Percentiles rank a stretch among this genome's conserved stretches.
Evolutionary conservation across 257 asterid species (phyloP).

Genomic region (Scutellaria minor): DNA sequence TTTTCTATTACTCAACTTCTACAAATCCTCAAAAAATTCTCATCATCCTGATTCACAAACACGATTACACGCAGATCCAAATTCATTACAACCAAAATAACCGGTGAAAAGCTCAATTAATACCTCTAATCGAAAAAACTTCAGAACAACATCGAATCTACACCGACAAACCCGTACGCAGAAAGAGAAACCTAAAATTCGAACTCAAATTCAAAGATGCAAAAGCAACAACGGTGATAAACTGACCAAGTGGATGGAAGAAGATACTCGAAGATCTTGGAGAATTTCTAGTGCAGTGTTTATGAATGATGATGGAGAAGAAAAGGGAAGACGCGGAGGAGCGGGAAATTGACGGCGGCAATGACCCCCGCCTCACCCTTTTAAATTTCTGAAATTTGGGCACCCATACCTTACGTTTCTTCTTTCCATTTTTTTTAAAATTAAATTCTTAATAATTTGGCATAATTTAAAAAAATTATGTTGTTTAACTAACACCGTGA

Average conservation of each 20-base stretch:
- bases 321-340: slow-evolving; percentile 6
- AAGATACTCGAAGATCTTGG: slow-evolving; percentile 1
- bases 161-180: not conserved
- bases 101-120: not conserved
- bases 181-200: not conserved
- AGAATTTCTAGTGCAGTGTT: not conserved
- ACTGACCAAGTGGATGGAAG: slow-evolving; percentile 28
- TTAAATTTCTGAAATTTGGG: slow-evolving; percentile 40
- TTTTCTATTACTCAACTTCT: not conserved
- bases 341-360: slow-evolving; percentile 27
- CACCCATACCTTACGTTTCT: slow-evolving; percentile 9
- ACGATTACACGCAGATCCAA: slow-evolving; percentile 8
- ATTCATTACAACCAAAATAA: not conserved
- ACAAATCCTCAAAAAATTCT: slow-evolving; percentile 11
- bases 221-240: not conserved
- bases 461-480: too few species aligned
- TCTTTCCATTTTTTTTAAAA: too few species aligned
- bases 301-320: not conserved
- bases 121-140: not conserved
- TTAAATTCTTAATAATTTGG: too few species aligned
- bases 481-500: too few species aligned
- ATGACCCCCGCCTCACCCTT: slow-evolving; percentile 26
- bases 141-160: not conserved
- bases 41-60: slow-evolving; percentile 32
- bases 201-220: not conserved